Percentiles rank a stretch among this genome's conserved stretches.
Conservation (phyloP, 768 basidiomycete genomes). For the Tephrocybe sp. region DNA sequence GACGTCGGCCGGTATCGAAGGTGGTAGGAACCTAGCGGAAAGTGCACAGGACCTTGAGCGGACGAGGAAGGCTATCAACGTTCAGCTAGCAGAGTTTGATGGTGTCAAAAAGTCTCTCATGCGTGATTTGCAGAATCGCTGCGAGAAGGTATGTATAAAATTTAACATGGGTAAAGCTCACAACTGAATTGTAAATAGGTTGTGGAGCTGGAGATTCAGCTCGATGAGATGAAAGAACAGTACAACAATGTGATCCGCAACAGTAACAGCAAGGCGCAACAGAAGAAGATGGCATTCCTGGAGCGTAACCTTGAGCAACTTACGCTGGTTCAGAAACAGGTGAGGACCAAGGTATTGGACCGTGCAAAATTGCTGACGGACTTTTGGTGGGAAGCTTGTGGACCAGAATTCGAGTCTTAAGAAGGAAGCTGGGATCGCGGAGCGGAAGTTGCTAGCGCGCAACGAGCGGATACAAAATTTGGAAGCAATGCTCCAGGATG, state of each 20-base stretch:
- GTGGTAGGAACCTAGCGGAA: conserved; percentile 95
- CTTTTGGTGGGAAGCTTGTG: conserved; percentile 65
- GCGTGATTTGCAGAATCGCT: conserved; percentile 98
- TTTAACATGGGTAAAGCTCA: too few relatives aligned
- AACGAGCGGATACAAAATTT: conserved; percentile 98
- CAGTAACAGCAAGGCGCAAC: conserved; percentile 97
- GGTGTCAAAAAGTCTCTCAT: conserved; percentile 98
- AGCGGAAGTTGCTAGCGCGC: conserved; percentile 92
- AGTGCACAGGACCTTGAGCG: conserved; percentile 97
- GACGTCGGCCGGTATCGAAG: conserved; percentile 95
- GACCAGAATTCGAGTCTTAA: conserved; percentile 97
- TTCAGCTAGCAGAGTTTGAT: conserved; percentile 98
- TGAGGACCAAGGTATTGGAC: conserved; percentile 23
- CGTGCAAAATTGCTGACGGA: conserved; percentile 2
- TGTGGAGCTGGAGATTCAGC: conserved; percentile 97
- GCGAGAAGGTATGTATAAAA: conserved; percentile 79
- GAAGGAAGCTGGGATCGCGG: conserved; percentile 96
- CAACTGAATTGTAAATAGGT: conserved; percentile 62
- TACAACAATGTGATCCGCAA: conserved; percentile 98
- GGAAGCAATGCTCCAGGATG: conserved; percentile 89
- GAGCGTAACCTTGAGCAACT: conserved; percentile 96
- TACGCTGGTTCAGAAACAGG: conserved; percentile 97
- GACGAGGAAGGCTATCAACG: conserved; percentile 93
- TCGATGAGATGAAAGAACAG: conserved; percentile 98
- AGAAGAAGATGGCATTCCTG: conserved; percentile 99